Conservation (phyloP, 2,329 filamentous ascomycete genomes). For the Colletotrichum simmondsii region DNA sequence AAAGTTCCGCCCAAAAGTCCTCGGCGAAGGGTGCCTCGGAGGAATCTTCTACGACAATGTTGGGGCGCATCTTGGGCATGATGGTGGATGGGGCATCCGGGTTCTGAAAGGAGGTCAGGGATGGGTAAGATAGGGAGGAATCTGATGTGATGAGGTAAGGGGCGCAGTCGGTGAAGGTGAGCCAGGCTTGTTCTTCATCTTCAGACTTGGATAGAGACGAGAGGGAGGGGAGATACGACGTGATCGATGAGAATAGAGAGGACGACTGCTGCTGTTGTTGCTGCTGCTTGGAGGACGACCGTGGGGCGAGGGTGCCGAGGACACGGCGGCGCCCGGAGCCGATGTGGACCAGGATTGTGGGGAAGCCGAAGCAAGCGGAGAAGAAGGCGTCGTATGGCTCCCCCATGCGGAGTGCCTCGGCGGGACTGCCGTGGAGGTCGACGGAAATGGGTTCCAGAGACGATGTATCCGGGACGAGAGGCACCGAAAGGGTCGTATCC, state of each 20-base stretch:
- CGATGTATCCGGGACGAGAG: conserved; percentile 63
- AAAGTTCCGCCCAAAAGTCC: conserved; percentile 77
- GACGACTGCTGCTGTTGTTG: conserved; percentile 7
- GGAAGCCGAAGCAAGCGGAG: conserved; percentile 71
- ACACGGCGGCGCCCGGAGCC: conserved; percentile 69
- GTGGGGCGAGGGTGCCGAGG: conserved; percentile 67
- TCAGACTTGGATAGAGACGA: neutral
- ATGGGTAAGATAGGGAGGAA: conserved; percentile 75
- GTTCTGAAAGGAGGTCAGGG: conserved; percentile 60
- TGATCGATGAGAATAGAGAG: conserved; percentile 42
- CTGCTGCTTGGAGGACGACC: neutral
- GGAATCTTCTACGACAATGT: conserved; percentile 74
- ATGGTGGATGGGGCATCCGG: conserved; percentile 54
- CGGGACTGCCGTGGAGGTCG: conserved; percentile 68
- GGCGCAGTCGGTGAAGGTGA: conserved; percentile 80
- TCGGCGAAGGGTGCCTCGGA: conserved; percentile 72
- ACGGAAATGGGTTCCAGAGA: conserved; percentile 61
- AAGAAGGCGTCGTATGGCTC: conserved; percentile 73
- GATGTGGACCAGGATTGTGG: conserved; percentile 71
- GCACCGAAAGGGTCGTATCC: conserved; percentile 59
- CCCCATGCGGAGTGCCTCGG: conserved; percentile 73
- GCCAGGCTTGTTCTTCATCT: conserved; percentile 54
- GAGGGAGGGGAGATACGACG: conserved; percentile 44
- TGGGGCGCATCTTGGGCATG: conserved; percentile 78
- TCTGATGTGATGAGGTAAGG: conserved; percentile 79